These are phyloP conservation scores for Phyllosticta citribraziliensis DNA, from an alignment of 2,329 filamentous ascomycete genomes.

Conservation along the genomic window DNA sequence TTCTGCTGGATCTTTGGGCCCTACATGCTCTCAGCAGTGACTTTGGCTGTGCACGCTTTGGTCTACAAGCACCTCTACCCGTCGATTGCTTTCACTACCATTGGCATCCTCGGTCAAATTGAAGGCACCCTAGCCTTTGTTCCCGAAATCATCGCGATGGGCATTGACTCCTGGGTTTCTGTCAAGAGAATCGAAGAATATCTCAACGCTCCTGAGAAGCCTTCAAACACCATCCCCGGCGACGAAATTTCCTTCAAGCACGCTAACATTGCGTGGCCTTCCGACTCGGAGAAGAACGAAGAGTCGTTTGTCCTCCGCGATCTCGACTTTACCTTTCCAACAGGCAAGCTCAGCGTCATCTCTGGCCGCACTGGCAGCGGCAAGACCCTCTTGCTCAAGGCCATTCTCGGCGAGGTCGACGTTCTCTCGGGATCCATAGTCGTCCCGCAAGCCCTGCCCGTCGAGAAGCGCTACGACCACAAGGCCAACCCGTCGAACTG, in stretches of 20 bases:
- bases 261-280: constrained; percentile 65
- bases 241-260: constrained; percentile 55
- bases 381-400: constrained; percentile 64
- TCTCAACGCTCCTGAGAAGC: constrained; percentile 56
- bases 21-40: constrained; percentile 61
- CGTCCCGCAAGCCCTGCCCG: constrained; percentile 23
- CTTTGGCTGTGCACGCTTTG: constrained; percentile 58
- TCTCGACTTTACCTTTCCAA: constrained; percentile 57
- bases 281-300: constrained; percentile 39
- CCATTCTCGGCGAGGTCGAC: constrained; percentile 67
- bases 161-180: constrained; percentile 65
- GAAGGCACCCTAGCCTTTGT: constrained; percentile 62
- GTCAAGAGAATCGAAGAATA: constrained; percentile 63
- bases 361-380: constrained; percentile 70
- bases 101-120: constrained; percentile 64
- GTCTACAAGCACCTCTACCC: constrained; percentile 55
- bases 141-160: constrained; percentile 62
- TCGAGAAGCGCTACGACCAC: constrained; percentile 47
- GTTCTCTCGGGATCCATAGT: constrained; percentile 53
- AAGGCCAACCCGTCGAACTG: constrained; percentile 52
- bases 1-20: constrained; percentile 54
- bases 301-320: constrained; percentile 57
- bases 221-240: constrained; percentile 43
- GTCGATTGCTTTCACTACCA: constrained; percentile 69
- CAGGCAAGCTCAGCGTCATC: constrained; percentile 60